Evolutionary conservation across 2,329 filamentous ascomycete species (phyloP), one percentile per base, ranked within the genome.

Genomic region (Alternaria consortialis): DNA sequence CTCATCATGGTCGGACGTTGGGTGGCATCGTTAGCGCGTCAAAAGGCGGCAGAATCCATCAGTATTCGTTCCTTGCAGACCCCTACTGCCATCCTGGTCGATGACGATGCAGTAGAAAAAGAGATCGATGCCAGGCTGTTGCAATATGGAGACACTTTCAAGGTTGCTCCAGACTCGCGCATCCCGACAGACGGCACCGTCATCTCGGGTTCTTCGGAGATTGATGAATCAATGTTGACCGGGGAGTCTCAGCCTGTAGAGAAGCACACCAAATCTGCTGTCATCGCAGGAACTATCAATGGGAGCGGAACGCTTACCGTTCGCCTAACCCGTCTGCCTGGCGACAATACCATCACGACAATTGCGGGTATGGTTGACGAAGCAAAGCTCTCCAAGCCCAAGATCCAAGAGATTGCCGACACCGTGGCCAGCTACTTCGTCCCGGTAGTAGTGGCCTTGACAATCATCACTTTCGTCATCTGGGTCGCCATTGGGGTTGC

Each of bases 181-280:
- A 81, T 93, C 4, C 84, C 87, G 0, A 94, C 91, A 0, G 92
- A 94, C 67, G 92, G 91, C 0, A 86, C 82, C 0, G 84, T 94
- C 0, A 64, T 90, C 0, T 76, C 77, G 1, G 91, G 91, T 0
- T 77, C 76, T 0, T 88, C 86, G 0, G 90, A 91, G 58, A 82
- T 92, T 0, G 85, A 94, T 69, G 91, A 94, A 73, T 91, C 90
- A 0, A 91, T 92, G 87, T 74, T 94, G 6, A 94, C 91, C 0
- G 91, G 91, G 0, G 92, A 95, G 72, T 84, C 86, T 0, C 77
- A 72, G 0, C 87, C 86, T 0, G 83, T 92, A 0, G 80, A 81
- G 13, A 93, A 94, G 69, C 53, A 69, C 0, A 40, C 72, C 0
- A 84, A 84, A 0, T 85, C 84, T 1, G 37, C 67, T 0, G 82